These are phyloP conservation scores for Phytophthora palmivora DNA, from an alignment of 352 stramenopile species.

Conservation along the genomic window DNA sequence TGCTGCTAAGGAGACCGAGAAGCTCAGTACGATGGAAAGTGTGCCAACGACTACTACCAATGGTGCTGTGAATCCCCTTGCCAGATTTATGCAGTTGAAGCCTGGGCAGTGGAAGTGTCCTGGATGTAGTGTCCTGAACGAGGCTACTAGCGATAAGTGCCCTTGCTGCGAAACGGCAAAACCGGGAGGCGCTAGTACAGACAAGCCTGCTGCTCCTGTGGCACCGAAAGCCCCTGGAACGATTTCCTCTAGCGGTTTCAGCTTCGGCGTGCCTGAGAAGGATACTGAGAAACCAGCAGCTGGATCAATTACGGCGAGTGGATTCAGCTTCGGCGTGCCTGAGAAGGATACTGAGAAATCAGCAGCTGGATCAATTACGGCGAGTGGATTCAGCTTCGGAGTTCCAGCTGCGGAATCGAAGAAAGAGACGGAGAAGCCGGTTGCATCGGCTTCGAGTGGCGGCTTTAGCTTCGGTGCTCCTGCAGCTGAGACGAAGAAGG, in stretches of 20 bases:
- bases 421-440: slow-evolving; percentile 32
- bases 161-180: slow-evolving; percentile 81
- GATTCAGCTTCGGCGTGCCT: slow-evolving; percentile 63
- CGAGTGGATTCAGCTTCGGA: slow-evolving; percentile 61
- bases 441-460: slow-evolving; percentile 25
- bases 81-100: slow-evolving; percentile 69
- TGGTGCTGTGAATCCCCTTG: slow-evolving; percentile 53
- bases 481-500: slow-evolving; percentile 16
- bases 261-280: slow-evolving; percentile 31
- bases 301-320: slow-evolving; percentile 31
- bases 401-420: slow-evolving; percentile 27
- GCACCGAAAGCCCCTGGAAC: slow-evolving; percentile 19
- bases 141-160: slow-evolving; percentile 64
- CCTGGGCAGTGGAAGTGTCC: slow-evolving; percentile 86
- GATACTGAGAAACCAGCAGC: slow-evolving; percentile 30
- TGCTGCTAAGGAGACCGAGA: slow-evolving; percentile 16
- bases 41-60: slow-evolving; percentile 18
- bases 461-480: slow-evolving; percentile 32
- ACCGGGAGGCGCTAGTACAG: slow-evolving; percentile 28
- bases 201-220: slow-evolving; percentile 11
- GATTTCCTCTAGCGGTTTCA: slow-evolving; percentile 40
- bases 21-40: slow-evolving; percentile 4
- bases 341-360: slow-evolving; percentile 33
- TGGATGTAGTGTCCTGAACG: slow-evolving; percentile 79
- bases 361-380: slow-evolving; percentile 25